A percentile compares a stretch with the other conserved stretches of the same genome.
Conservation (phyloP, 805 yeast genomes). For the Saturnispora diversa region DNA sequence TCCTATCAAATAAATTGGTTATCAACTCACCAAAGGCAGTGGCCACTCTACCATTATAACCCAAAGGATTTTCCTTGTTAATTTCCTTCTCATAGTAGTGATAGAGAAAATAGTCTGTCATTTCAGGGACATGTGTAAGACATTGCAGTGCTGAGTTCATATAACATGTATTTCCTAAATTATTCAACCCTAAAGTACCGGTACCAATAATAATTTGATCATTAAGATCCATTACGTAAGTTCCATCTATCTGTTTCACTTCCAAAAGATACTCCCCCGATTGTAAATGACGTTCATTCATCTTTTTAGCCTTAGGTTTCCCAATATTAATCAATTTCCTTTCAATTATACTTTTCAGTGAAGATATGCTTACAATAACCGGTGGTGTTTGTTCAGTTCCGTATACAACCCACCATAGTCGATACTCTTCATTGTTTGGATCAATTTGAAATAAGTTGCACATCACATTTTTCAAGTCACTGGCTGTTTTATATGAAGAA, state of each 20-base stretch:
- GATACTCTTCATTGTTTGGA: slow-evolving; percentile 9
- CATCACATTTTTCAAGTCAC: slow-evolving; percentile 22
- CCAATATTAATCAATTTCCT: slow-evolving; percentile 20
- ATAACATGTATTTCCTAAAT: slow-evolving; percentile 86
- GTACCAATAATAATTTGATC: slow-evolving; percentile 19
- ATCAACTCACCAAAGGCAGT: slow-evolving; percentile 61
- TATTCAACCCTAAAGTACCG: slow-evolving; percentile 58
- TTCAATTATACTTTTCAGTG: slow-evolving; percentile 15
- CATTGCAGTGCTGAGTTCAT: slow-evolving; percentile 95
- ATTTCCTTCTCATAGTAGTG: slow-evolving; percentile 56
- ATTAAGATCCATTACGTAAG: slow-evolving; percentile 22
- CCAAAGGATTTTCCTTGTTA: slow-evolving; percentile 74
- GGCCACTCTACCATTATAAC: slow-evolving; percentile 78
- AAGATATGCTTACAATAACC: slow-evolving; percentile 17
- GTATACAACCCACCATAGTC: slow-evolving; percentile 24
- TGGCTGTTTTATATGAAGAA: slow-evolving; percentile 28
- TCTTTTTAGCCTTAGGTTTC: slow-evolving; percentile 11
- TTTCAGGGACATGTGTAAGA: slow-evolving; percentile 74
- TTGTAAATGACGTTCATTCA: slow-evolving; percentile 11
- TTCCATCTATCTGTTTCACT: slow-evolving; percentile 21
- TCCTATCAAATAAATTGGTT: slow-evolving; percentile 44
- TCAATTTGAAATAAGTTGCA: slow-evolving; percentile 19
- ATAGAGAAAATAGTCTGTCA: slow-evolving; percentile 64
- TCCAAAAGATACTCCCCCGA: slow-evolving; percentile 23
- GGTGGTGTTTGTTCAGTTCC: slow-evolving; percentile 14